Conservation (phyloP, 2,329 filamentous ascomycete genomes). For the Cladosporium sp. region DNA sequence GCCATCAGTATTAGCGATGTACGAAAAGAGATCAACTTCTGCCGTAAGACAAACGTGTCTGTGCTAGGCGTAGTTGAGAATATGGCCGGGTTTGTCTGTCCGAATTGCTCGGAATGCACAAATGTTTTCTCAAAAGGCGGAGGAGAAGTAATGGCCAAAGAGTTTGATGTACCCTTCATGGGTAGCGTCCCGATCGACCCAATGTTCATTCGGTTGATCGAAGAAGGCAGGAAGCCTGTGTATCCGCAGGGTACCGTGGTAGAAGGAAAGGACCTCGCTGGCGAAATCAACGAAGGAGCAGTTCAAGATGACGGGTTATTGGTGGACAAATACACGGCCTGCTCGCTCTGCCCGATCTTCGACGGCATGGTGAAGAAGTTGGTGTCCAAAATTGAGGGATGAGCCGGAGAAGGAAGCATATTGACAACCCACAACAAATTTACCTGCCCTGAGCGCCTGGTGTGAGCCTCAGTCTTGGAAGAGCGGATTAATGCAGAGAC, state of each 20-base stretch:
- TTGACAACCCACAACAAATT: no score
- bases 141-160: constrained; percentile 78
- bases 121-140: constrained; percentile 91
- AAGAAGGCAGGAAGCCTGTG: constrained; percentile 60
- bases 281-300: constrained; percentile 20
- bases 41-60: constrained; percentile 70
- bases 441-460: no score
- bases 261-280: constrained; percentile 46
- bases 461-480: no score
- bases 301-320: constrained; percentile 39
- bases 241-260: constrained; percentile 65
- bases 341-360: constrained; percentile 66
- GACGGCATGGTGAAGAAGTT: constrained; percentile 47
- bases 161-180: constrained; percentile 77
- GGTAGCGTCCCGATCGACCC: constrained; percentile 88
- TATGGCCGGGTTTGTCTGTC: constrained; percentile 88
- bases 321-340: constrained; percentile 66
- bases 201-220: constrained; percentile 80
- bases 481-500: no score
- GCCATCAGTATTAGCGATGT: constrained; percentile 91
- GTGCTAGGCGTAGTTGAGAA: constrained; percentile 92
- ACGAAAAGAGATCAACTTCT: constrained; percentile 91
- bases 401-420: no score
- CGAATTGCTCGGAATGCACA: constrained; percentile 71
- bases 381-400: constrained; percentile 5